phyloP scores from a whole-genome alignment of 352 stramenopile genomes.

The Pythium oligandrum region DNA sequence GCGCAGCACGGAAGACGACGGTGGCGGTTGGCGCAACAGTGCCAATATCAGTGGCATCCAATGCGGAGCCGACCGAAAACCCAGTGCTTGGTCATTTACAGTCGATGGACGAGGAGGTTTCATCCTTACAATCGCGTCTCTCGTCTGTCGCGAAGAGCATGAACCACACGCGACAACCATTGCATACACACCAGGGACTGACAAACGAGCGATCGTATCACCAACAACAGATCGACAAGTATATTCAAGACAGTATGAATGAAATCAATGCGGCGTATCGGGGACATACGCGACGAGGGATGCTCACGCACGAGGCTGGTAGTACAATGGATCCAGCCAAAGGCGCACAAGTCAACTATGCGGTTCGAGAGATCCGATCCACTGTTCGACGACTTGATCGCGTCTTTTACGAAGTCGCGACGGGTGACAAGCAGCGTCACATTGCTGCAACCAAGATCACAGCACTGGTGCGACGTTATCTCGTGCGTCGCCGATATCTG shows the following conservation, averaged over 20 bases:
- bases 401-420: conserved; percentile 73
- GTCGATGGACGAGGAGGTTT: conserved; percentile 21
- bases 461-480: conserved; percentile 45
- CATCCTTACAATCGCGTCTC: conserved; percentile 21
- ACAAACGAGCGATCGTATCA: conserved; percentile 5
- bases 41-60: conserved; percentile 1
- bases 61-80: not conserved
- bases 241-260: conserved; percentile 40
- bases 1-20: too few species aligned
- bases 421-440: conserved; percentile 68
- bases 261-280: conserved; percentile 27
- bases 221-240: conserved; percentile 42
- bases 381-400: conserved; percentile 62
- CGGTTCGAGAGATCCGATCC: conserved; percentile 56
- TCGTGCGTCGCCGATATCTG: conserved; percentile 41
- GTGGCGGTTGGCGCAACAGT: not conserved
- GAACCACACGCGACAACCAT: conserved; percentile 1
- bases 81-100: conserved; percentile 14
- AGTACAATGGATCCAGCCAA: conserved; percentile 21
- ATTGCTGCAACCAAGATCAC: conserved; percentile 62
- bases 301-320: conserved; percentile 1
- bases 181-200: not conserved
- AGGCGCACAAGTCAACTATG: conserved; percentile 48
- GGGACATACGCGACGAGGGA: not conserved
- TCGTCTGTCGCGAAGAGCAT: conserved; percentile 6